Evolutionary conservation across 345 rosid species (phyloP), one percentile per base, ranked within the genome.

Genomic region (Ceriops zippeliana): DNA sequence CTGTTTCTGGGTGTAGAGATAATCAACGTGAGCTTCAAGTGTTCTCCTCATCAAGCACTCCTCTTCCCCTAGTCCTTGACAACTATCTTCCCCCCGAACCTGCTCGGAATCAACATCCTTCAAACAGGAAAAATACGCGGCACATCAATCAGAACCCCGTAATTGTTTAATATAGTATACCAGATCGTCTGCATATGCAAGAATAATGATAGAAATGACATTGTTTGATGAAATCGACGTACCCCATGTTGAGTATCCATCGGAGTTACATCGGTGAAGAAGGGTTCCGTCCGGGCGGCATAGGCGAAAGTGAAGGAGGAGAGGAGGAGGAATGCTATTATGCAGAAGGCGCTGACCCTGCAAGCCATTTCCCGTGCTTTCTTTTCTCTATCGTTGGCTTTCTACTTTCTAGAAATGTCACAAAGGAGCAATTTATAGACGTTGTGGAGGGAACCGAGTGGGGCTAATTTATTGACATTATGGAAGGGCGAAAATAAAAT

Each of bases 21-120:
- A 64, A 65, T 72, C 75, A 24, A 26, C 31, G 16, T 65, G 75
- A 46, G 75, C 75, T 46, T 63, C 27, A 24, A 72, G 75, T 58
- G 75, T 64, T 65, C 75, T 65, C 26, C 75, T 65, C 59, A 46
- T 34, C 65, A 72, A 65, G 26, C 75, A 72, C 62, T 70, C 74
- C 0, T 70, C 74, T 62, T 70, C 74, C 2, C 31, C 67, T 11
- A 70, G 37, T 26, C 62, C 67, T 9, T 26, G 53, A 24, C 73
- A 71, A 24, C 51, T 58, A 10, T 42, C 42, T 28, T 63, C 74
- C 20, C 22, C 58, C 17, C 22, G 47, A 5, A 9, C 27, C 10
- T 10, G 26, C 52, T 62, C 52, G 2, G 24, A 7, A 22, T 11
- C 49, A 42, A 1, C 37, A 7, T 42, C 65, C 75, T 71, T 31